phyloP scores from a whole-genome alignment of 2,329 filamentous ascomycete species.

The Fusarium acutatum region DNA sequence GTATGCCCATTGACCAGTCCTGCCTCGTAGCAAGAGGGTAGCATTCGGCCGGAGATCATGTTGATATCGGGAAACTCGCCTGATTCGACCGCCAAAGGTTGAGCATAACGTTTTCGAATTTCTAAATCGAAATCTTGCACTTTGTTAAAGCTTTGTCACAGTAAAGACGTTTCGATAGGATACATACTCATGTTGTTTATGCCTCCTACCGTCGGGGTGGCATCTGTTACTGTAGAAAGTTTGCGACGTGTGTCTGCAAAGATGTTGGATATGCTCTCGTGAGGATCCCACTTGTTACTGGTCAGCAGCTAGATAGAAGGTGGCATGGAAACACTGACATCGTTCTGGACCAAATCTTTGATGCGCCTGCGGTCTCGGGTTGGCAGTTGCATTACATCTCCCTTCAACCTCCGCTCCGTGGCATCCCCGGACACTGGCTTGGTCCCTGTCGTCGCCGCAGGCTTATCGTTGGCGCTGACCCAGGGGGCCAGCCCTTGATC shows the following conservation, averaged over 20 bases:
- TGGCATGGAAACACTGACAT: constrained; percentile 56
- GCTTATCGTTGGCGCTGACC: constrained; percentile 77
- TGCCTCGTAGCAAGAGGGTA: constrained; percentile 73
- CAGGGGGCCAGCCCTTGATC: constrained; percentile 73
- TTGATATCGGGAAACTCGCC: constrained; percentile 74
- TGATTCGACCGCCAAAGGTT: constrained; percentile 71
- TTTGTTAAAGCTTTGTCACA: constrained; percentile 25
- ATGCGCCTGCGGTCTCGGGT: constrained; percentile 71
- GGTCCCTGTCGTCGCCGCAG: constrained; percentile 61
- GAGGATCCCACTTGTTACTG: constrained; percentile 59
- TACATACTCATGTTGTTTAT: constrained; percentile 82
- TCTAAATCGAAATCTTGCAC: constrained; percentile 70
- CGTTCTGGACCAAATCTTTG: constrained; percentile 70
- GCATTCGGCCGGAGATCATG: constrained; percentile 70
- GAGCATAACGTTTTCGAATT: constrained; percentile 71
- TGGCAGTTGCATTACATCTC: constrained; percentile 76
- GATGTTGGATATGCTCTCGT: constrained; percentile 61
- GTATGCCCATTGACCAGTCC: constrained; percentile 68
- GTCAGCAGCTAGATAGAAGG: constrained; percentile 26
- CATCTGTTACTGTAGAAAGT: constrained; percentile 61
- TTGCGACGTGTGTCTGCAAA: constrained; percentile 62
- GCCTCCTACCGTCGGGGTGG: constrained; percentile 75
- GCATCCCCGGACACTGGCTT: constrained; percentile 73
- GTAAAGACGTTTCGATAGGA: not conserved
- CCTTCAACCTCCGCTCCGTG: constrained; percentile 71